Evolutionary conservation across 2,329 filamentous ascomycete species (phyloP).

Genomic region (Zasmidium cellare): DNA sequence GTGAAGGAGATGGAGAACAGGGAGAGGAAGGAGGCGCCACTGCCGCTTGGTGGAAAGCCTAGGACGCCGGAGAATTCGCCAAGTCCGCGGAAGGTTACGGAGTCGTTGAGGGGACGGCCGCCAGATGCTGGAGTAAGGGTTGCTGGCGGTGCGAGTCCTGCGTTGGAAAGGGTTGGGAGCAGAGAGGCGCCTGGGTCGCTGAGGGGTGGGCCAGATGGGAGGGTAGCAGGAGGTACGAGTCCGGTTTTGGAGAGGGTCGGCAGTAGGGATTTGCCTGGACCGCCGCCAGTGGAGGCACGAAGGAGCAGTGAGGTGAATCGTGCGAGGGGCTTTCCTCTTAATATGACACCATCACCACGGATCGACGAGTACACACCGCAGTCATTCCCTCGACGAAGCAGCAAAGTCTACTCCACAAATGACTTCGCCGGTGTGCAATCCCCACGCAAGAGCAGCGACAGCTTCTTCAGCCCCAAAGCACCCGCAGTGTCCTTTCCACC

Average conservation of each 20-base stretch:
- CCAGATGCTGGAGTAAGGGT: neutral
- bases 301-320: neutral
- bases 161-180: slow-evolving; percentile 6
- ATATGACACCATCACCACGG: neutral
- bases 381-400: neutral
- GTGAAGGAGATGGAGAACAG: slow-evolving; percentile 15
- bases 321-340: neutral
- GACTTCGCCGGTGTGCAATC: neutral
- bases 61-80: slow-evolving; percentile 10
- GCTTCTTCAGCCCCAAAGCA: neutral
- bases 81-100: neutral
- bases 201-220: neutral
- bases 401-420: neutral
- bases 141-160: neutral
- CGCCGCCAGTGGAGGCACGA: neutral
- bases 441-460: neutral
- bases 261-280: neutral
- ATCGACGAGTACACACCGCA: neutral
- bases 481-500: neutral
- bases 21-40: slow-evolving; percentile 3
- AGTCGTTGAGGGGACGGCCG: neutral
- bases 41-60: slow-evolving; percentile 16
- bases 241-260: slow-evolving; percentile 6
- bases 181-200: neutral
- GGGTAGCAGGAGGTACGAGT: no score